Percentiles rank a stretch among this genome's conserved stretches.
Evolutionary conservation across 345 rosid genomes (phyloP).

Genomic region (Erucastrum elatum): DNA sequence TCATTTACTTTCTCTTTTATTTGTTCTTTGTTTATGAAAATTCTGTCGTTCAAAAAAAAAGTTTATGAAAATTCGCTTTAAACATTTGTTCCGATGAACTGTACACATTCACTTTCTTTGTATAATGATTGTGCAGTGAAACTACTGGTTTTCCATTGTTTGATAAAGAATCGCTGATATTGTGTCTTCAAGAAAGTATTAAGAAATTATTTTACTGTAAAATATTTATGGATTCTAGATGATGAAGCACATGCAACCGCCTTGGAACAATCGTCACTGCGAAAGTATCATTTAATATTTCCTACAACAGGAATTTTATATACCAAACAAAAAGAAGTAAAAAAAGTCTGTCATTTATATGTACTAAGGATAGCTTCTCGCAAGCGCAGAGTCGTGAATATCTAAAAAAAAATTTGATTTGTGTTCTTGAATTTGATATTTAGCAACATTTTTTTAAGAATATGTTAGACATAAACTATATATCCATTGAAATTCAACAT

Average conservation of each 20-base stretch:
- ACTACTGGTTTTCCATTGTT: background rate
- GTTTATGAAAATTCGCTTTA: too few relatives aligned
- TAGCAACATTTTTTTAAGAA: too few relatives aligned
- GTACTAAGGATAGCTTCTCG: too few relatives aligned
- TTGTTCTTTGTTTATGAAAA: background rate
- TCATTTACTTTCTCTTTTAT: slow-evolving; percentile 17
- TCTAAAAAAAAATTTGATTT: too few relatives aligned
- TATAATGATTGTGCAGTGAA: background rate
- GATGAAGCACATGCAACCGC: slow-evolving; percentile 27
- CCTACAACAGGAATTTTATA: background rate
- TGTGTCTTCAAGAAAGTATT: background rate
- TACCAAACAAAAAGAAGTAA: background rate
- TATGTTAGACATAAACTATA: too few relatives aligned
- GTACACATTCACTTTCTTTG: background rate
- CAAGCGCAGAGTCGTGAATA: too few relatives aligned
- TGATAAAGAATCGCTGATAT: background rate
- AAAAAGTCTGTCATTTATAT: background rate
- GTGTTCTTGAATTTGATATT: too few relatives aligned
- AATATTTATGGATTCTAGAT: background rate
- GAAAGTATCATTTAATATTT: slow-evolving; percentile 31
- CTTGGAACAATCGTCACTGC: slow-evolving; percentile 36
- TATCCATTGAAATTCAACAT: too few relatives aligned
- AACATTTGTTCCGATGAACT: too few relatives aligned
- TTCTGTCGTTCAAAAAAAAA: background rate
- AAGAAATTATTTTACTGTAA: background rate